Percentiles rank a stretch among this genome's conserved stretches.
These are phyloP conservation scores for Spirogloea muscicola DNA, from an alignment of 139 green algal genomes.

Conservation along the genomic window DNA sequence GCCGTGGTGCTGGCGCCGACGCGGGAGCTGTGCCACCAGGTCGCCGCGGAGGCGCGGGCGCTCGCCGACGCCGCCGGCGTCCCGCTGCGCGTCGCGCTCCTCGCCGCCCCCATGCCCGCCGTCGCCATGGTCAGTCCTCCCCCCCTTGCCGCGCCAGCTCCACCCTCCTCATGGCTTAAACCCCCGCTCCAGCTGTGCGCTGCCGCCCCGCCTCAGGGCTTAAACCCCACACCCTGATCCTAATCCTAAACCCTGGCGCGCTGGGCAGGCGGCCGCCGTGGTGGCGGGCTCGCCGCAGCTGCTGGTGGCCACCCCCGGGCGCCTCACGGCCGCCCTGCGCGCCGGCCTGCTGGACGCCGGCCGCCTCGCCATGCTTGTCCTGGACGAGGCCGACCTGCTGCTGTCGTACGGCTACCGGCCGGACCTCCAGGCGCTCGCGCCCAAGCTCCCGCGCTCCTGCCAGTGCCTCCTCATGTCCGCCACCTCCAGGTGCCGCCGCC, in stretches of 20 bases:
- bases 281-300: slow-evolving; percentile 62
- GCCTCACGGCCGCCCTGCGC: slow-evolving; percentile 57
- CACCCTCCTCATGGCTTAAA: neutral
- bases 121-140: neutral
- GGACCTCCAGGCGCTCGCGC: slow-evolving; percentile 74
- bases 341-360: slow-evolving; percentile 52
- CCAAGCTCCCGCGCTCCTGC: slow-evolving; percentile 60
- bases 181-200: neutral
- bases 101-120: neutral
- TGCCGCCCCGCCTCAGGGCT: neutral
- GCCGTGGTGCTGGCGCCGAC: slow-evolving; percentile 89
- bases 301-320: slow-evolving; percentile 76
- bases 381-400: slow-evolving; percentile 91
- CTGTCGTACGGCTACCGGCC: slow-evolving; percentile 85
- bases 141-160: neutral
- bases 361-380: slow-evolving; percentile 64
- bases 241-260: neutral
- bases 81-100: slow-evolving; percentile 3
- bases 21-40: slow-evolving; percentile 88
- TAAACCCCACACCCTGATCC: neutral
- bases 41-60: neutral
- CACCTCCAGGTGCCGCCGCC: slow-evolving; percentile 69
- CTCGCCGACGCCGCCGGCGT: slow-evolving; percentile 49
- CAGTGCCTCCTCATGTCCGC: slow-evolving; percentile 91
- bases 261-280: neutral